These are phyloP conservation scores for Schizonepeta tenuifolia DNA, from an alignment of 257 asterid species.

Conservation along the genomic window DNA sequence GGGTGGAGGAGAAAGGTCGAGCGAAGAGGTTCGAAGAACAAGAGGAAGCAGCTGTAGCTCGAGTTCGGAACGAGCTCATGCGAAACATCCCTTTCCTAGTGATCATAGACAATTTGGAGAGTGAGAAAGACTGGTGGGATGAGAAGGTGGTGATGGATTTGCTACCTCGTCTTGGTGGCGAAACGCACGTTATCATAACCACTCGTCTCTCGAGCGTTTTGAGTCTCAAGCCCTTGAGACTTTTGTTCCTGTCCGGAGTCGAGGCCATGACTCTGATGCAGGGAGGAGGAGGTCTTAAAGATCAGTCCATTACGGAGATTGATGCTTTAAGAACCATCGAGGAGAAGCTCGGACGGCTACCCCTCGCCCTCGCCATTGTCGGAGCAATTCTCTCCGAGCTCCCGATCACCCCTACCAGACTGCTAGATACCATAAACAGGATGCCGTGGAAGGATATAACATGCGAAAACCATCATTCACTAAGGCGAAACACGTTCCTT, in stretches of 20 bases:
- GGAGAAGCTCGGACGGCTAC: constrained; percentile 88
- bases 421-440: constrained; percentile 81
- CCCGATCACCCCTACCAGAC: constrained; percentile 80
- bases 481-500: constrained; percentile 67
- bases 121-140: constrained; percentile 90
- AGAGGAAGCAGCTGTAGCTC: constrained; percentile 73
- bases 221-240: constrained; percentile 81
- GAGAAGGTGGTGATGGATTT: constrained; percentile 77
- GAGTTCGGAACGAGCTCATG: constrained; percentile 86
- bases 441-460: constrained; percentile 61
- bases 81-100: constrained; percentile 75
- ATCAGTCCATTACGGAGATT: constrained; percentile 66
- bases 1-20: constrained; percentile 69
- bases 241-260: constrained; percentile 76
- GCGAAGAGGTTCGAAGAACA: constrained; percentile 81
- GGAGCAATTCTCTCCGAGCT: constrained; percentile 91
- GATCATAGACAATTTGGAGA: constrained; percentile 77
- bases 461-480: constrained; percentile 58
- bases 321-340: constrained; percentile 81
- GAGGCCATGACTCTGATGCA: constrained; percentile 94
- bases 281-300: constrained; percentile 54
- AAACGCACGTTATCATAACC: constrained; percentile 74
- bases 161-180: constrained; percentile 89
- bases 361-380: constrained; percentile 83
- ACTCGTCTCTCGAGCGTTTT: constrained; percentile 69